These are phyloP conservation scores for Groenewaldozyma auringiensis DNA, from an alignment of 1,139 yeast genomes.

Conservation along the genomic window DNA sequence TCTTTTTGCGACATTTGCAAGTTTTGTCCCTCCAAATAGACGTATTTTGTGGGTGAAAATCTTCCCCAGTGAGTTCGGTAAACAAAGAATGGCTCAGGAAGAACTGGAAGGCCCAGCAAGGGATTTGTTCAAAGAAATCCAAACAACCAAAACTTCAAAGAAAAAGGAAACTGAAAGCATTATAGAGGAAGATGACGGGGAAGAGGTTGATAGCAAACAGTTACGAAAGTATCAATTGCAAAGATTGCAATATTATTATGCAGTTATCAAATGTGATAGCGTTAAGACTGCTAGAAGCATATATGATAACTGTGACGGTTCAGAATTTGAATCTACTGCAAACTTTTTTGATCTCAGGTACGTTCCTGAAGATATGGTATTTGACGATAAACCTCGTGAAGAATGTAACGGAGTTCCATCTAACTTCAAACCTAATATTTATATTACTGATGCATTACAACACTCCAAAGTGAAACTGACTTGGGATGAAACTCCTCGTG, in stretches of 20 bases:
- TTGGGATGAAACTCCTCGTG: conserved; percentile 98
- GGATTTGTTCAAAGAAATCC: conserved; percentile 55
- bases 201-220: conserved; percentile 39
- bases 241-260: conserved; percentile 87
- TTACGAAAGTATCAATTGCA: conserved; percentile 64
- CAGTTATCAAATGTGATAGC: conserved; percentile 80
- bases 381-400: conserved; percentile 68
- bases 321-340: conserved; percentile 94
- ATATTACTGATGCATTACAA: conserved; percentile 88
- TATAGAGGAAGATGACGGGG: conserved; percentile 36
- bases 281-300: conserved; percentile 64
- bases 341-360: conserved; percentile 88
- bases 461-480: conserved; percentile 90
- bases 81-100: conserved; percentile 84
- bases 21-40: conserved; percentile 79
- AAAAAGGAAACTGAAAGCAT: conserved; percentile 22
- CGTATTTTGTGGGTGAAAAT: conserved; percentile 61
- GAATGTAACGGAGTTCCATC: conserved; percentile 63
- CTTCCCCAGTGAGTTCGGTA: conserved; percentile 93
- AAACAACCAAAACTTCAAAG: conserved; percentile 30
- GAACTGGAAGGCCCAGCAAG: conserved; percentile 89
- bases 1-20: conserved; percentile 78
- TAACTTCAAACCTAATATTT: conserved; percentile 70
- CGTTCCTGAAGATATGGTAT: conserved; percentile 85
- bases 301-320: conserved; percentile 83